Base-by-base conservation (phyloP, 441 rosid species). In the Gossypium lobatum region DNA sequence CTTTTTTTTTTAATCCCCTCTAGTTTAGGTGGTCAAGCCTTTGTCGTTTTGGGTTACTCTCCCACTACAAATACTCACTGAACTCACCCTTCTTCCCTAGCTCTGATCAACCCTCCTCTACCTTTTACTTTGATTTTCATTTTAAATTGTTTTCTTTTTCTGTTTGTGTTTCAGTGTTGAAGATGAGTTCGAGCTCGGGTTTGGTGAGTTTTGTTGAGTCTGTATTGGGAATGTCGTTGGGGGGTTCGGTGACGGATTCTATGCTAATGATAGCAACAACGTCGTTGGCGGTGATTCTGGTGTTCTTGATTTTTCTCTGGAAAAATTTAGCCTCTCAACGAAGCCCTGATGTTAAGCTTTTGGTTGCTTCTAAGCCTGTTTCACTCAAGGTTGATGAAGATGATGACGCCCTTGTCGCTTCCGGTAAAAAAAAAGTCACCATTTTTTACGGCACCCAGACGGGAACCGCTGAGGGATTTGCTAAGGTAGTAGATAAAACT, bases 381-480 rank as follows among this genome's bases (percentile, higher is more conserved):
- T 53, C 77, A 25, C 34, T 65, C 11, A 76, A 81, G 73, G 80
- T 74, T n/a, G 84, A 82, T 23, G 93, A 87, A 0, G 89, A 83
- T 2, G 90, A 83, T 2, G 93, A 89, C 52, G 76, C 31, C 9
- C 83, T 80, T 70, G 53, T 62, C 26, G 78, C 76, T 59, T 73
- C 80, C 52, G 84, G 80, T 71, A 93, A 89, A 84, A 88, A 83
- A 4, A 88, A 83, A 67, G 88, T 93, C 67, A 80, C 93, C 64
- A 70, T 93, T 62, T 88, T 91, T 79, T 93, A 79, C 71, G 98
- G 95, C 54, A 93, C 97, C 4, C 98, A 91, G 81, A 91, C 97
- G 16, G 98, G 98, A 16, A 91, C 98, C 0, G 95, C 98, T 10
- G 98, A 91, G 76, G 97, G 98, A 17, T 93, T 93, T 60, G 91